Base-by-base conservation (phyloP, 164 flowering plant genomes). In the Piper longum region DNA sequence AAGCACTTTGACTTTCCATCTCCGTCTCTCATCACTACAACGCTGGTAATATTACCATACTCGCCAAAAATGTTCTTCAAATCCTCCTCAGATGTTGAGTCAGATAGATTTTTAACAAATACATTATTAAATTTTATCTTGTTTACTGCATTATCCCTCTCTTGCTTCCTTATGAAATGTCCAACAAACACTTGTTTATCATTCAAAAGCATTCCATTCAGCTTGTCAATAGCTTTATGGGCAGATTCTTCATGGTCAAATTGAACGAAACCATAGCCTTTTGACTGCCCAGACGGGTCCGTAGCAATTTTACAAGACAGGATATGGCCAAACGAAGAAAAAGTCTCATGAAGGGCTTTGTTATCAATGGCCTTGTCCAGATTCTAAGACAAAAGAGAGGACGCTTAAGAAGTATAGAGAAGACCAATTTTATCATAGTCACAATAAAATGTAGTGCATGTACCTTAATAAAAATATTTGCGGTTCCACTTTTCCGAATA, bases 161-260 rank as follows among this genome's bases (percentile, higher is more conserved):
- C 89, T 70, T 84, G 91, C 78, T 76, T 87, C 41, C 84, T 83
- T 59, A 82, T 78, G 64, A 83, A 85, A 26, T 70, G 89, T 61
- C 89, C 89, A 73, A 87, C 88, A 77, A 61, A 85, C 54, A 85
- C 93, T 71, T 82, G 85, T 57, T 85, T 87, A 67, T 82, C 88
- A 71, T 85, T 87, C 14, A 87, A 59, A 42, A 87, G 75, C 89
- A 87, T 83, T 57, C 88, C 93, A 74, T 87, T 85, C 44, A 87
- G 78, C 73, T 83, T 78, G 60, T 84, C 89, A 41, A 87, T 85
- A 5, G 89, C 93, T 60, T 57, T 79, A 67, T 87, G 89, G 41
- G 88, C 87, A 66, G 86, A 42, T 48, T 80, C 88, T 62, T 83
- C 84, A 67, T 26, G 70, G 57, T 82, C 86, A 76, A 75, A 87